A percentile compares a stretch with the other conserved stretches of the same genome.
phyloP scores from a whole-genome alignment of 2,329 filamentous ascomycete genomes.

The Karstenula rhodostoma region DNA sequence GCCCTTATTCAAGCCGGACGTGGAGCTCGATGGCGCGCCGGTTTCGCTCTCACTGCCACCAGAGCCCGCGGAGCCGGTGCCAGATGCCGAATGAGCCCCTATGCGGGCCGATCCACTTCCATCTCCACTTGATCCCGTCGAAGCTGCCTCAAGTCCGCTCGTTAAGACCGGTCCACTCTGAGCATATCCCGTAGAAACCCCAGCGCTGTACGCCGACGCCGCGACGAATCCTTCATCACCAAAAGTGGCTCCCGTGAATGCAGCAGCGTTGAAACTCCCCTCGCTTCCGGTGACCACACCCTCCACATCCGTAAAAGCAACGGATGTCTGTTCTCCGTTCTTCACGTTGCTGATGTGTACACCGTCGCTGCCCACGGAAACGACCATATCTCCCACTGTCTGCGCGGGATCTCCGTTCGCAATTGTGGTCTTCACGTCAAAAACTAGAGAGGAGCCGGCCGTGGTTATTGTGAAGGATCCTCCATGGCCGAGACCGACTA shows the following conservation, averaged over 20 bases:
- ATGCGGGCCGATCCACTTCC: not conserved
- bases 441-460: not conserved
- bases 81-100: not conserved
- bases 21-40: not conserved
- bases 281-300: not conserved
- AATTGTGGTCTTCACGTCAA: not conserved
- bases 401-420: not conserved
- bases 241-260: not conserved
- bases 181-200: not conserved
- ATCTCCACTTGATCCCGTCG: not conserved
- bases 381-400: constrained; percentile 1
- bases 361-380: constrained; percentile 2
- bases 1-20: not conserved
- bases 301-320: constrained; percentile 1
- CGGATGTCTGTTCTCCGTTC: constrained; percentile 3
- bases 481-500: not conserved
- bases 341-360: not conserved
- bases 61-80: not conserved
- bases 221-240: not conserved
- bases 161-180: not conserved
- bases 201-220: not conserved
- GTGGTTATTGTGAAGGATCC: not conserved
- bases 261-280: not conserved
- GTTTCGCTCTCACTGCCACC: not conserved
- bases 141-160: not conserved